Evolutionary conservation across 2,329 filamentous ascomycete genomes (phyloP), one percentile per base, ranked within the genome.

Genomic region (Microdochium bolleyi): DNA sequence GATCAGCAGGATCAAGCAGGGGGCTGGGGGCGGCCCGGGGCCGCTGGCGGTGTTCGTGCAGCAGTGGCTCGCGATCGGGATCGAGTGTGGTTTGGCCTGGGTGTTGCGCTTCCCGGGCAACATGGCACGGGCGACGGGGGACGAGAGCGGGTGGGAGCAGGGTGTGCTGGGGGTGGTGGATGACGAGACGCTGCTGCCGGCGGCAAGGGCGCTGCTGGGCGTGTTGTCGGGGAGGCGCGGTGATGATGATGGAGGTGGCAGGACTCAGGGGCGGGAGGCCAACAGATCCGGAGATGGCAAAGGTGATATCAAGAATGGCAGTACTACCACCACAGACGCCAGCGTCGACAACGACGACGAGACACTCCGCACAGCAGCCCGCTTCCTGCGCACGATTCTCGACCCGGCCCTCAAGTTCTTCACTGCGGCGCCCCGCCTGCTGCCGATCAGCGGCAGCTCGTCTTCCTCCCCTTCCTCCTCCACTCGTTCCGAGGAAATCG

Each of bases 31-130:
- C 44, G 13, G 32, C 52, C 11, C 34, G 50, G 13, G n/a, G 10
- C 16, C 24, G 48, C 10, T 49, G 54, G 24, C 11, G 27, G 16
- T 16, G 24, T 52, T 54, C 22, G 24, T 24, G 10, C 48, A 48
- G 50, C 27, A 30, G 11, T 53, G 51, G n/a, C 52, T 58, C 25
- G 57, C 53, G 2, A 32, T 51, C n/a, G 55, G 55, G 32, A 49
- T 59, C 14, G 55, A 59, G 53, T 54, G 54, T 37, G 57, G 57
- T 3, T 13, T 56, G 1, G 53, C 52, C 24, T 59, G 57, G 57
- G 51, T 59, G 8, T 34, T 54, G 5, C 46, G 41, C 8, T 58
- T 60, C 41, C 55, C 58, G 2, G 32, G 16, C 1, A 24, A 32
- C 4, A 51, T 60, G 49, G n/a, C 19, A 5, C 16, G 41, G 41